Conservation (phyloP, 441 rosid species). For the Breynia disticha region DNA sequence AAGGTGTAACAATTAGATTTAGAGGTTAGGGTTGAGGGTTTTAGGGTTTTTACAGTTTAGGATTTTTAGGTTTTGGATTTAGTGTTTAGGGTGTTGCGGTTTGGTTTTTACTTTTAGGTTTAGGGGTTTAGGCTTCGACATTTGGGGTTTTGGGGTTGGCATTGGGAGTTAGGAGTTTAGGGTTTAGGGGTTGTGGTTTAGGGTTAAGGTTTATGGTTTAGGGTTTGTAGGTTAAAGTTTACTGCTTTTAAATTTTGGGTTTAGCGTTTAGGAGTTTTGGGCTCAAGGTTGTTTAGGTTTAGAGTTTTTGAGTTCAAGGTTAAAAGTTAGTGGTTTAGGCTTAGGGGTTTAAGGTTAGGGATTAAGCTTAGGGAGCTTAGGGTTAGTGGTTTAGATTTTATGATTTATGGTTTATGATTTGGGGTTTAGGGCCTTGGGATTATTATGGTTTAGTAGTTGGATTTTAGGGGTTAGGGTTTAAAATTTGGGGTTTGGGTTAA, state of each 20-base stretch:
- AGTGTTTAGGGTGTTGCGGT: constrained; percentile 1
- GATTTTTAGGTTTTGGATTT: constrained; percentile 2
- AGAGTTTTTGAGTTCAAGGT: constrained; percentile 1
- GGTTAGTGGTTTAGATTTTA: too few relatives aligned
- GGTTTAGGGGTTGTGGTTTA: constrained; percentile 4
- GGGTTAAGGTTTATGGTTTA: constrained; percentile 5
- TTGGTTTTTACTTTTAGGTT: background rate
- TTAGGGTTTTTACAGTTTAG: background rate
- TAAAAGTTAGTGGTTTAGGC: constrained; percentile 1
- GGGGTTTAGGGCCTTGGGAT: constrained; percentile 14
- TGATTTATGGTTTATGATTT: constrained; percentile 9
- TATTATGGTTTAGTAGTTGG: constrained; percentile 11
- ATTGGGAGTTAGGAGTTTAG: constrained; percentile 9
- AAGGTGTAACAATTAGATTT: constrained; percentile 3
- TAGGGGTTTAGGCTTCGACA: constrained; percentile 7
- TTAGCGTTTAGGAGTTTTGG: constrained; percentile 1
- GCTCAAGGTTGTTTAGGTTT: constrained; percentile 1
- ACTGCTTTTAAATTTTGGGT: too few relatives aligned
- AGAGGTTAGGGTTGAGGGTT: constrained; percentile 8
- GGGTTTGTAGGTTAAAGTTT: background rate
- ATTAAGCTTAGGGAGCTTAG: constrained; percentile 6
- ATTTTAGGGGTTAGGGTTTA: constrained; percentile 6
- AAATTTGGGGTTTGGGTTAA: constrained; percentile 6
- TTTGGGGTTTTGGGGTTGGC: constrained; percentile 10
- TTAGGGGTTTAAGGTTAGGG: constrained; percentile 3